Evolutionary conservation across 1,284 basidiomycete species (phyloP), one percentile per base, ranked within the genome.

Genomic region (Ganoderma multipileum): DNA sequence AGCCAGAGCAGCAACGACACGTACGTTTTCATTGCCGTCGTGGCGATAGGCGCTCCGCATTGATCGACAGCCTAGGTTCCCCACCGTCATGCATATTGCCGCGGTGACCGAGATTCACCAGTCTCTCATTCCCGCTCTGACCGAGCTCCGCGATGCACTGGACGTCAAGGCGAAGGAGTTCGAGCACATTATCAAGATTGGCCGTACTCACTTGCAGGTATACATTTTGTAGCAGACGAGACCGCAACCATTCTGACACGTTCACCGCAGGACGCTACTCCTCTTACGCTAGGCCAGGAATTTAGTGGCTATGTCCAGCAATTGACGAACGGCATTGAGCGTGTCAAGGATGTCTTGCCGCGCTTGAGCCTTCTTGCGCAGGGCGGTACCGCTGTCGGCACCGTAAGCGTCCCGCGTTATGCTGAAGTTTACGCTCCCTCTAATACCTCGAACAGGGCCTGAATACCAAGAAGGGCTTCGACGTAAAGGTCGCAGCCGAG

Each of bases 1-100:
- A 96, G 95, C 80, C 98, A 99, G 83, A 97, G 95, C 75, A 98
- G 96, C 79, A 99, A 99, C 80, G 98, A 99, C 83, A 97, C 97
- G 94, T 95, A 79, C 73, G 86, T 80, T 28, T 33, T 26, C 18
- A 23, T n/a, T 23, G 18, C 30, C 44, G 52, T 20, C 39, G 1
- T 11, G 12, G 18, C 9, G 57, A 5, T 14, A 38, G 12, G 44
- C n/a, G 36, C 44, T 33, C 16, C 28, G 42, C 38, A 26, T 61
- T 68, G 12, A 57, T 28, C 20, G 30, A 28, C 30, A 26, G 28
- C 50, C 1, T 71, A 97, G 95, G 33, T 99, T 99, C 89, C 98
- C 98, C 23, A 99, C 98, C 36, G 98, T 94, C 16, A 99, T 99
- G 98, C 98, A 99, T 83, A 91, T 99, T 69, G 95, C 98, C 60